Percentiles rank a stretch among this genome's conserved stretches.
phyloP scores from a whole-genome alignment of 164 flowering plant genomes.

The Dillenia turbinata region DNA sequence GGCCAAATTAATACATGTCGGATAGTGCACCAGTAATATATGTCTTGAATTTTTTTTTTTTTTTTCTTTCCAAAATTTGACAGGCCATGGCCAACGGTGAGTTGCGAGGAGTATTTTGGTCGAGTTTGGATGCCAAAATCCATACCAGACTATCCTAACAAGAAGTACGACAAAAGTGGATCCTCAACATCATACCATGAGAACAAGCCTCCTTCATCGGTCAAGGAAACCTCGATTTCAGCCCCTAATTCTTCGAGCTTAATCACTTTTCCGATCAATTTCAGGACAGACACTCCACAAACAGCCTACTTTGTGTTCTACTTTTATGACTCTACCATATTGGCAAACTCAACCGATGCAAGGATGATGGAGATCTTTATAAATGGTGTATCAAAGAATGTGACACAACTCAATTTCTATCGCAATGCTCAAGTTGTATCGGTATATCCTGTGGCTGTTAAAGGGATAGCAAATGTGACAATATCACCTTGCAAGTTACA shows the following conservation, averaged over 20 bases:
- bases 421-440: neutral
- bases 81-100: no score
- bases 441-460: neutral
- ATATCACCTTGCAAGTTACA: neutral
- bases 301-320: slow-evolving; percentile 15
- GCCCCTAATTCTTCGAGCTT: neutral
- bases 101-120: neutral
- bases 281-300: neutral
- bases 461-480: slow-evolving; percentile 4
- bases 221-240: neutral
- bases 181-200: neutral
- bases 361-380: slow-evolving; percentile 1
- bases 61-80: no score
- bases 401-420: neutral
- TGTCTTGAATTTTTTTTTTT: no score
- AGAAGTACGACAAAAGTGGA: neutral
- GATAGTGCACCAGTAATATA: no score
- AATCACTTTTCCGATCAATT: neutral
- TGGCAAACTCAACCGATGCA: neutral
- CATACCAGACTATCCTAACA: neutral
- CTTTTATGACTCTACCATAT: neutral
- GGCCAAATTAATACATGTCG: no score
- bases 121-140: slow-evolving; percentile 2
- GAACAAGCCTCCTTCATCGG: neutral
- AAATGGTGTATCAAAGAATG: neutral